Evolutionary conservation across 2,329 filamentous ascomycete genomes (phyloP).

Genomic region (Colletotrichum theobromicola): DNA sequence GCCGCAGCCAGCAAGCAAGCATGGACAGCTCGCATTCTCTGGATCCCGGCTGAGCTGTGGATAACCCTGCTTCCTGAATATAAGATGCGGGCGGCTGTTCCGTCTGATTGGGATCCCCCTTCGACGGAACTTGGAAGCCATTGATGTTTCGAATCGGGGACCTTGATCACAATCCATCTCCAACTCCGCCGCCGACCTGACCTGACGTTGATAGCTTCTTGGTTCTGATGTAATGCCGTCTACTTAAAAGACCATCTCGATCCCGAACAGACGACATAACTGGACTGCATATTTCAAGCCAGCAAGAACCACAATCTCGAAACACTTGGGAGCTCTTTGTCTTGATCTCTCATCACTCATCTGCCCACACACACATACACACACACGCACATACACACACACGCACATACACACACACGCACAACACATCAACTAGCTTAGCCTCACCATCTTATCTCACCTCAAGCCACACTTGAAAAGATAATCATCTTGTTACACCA

Average conservation of each 20-base stretch:
- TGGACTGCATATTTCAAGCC: not conserved
- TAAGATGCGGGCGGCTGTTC: not conserved
- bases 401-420: not conserved
- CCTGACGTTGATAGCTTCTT: constrained; percentile 2
- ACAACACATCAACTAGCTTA: not conserved
- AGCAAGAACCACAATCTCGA: not conserved
- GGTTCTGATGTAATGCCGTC: not conserved
- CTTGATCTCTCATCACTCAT: not conserved
- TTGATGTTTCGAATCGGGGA: constrained; percentile 14
- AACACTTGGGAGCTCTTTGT: not conserved
- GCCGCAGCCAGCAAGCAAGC: not conserved
- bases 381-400: no score
- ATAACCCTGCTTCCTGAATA: not conserved
- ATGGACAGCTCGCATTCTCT: constrained; percentile 1
- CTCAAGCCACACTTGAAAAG: not conserved
- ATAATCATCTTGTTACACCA: not conserved
- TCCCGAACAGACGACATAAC: not conserved
- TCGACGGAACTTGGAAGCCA: not conserved
- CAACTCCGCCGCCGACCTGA: constrained; percentile 15
- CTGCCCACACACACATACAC: not conserved
- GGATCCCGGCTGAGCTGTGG: not conserved
- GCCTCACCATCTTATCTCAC: not conserved
- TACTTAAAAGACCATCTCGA: not conserved
- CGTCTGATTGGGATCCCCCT: not conserved
- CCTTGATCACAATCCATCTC: not conserved